Base-by-base conservation (phyloP, 2,329 filamentous ascomycete species). In the Coleophoma crateriformis region DNA sequence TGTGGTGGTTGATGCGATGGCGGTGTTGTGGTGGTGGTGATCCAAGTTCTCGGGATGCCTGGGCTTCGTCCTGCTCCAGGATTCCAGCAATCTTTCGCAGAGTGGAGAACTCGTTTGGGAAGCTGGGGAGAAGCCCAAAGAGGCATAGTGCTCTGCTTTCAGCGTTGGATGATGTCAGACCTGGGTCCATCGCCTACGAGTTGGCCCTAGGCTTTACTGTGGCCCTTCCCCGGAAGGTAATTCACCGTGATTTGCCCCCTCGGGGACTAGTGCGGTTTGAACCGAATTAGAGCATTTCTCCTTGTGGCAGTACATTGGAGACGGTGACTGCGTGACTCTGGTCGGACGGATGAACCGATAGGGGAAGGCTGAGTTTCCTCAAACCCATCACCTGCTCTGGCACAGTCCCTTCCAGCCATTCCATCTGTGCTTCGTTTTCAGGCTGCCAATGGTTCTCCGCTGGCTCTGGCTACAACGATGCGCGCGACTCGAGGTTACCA, bases 11-110 rank as follows among this genome's bases (percentile, higher is more conserved):
- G 35, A 50, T 44, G 49, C 41, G 49, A 45, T 43, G 52, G n/a
- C 14, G 35, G 45, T 50, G 47, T 46, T 8, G 35, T 48, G 49
- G 50, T 40, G 27, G 27, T 27, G 27, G 27, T 43, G 48, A 49
- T 50, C 55, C 55, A 53, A 49, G 51, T 46, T 20, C 46, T 54
- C 54, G 55, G 55, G 55, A 50, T 53, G 46, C 20, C 17, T 50
- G 51, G 42, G 53, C 50, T 52, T 27, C 27, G 27, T 27, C 27
- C 27, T 27, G 27, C 27, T 27, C 27, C 27, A 27, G 27, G 27
- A 27, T 27, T 27, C 27, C 27, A 27, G 8, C 27, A 27, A 27
- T 27, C 27, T 27, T 7, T 27, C 27, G 45, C 39, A 13, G 33
- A 33, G 27, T 27, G 41, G 41, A 38, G 35, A 17, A n/a, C 35